phyloP scores from a whole-genome alignment of 345 rosid genomes.

The Carallia pectinifolia region DNA sequence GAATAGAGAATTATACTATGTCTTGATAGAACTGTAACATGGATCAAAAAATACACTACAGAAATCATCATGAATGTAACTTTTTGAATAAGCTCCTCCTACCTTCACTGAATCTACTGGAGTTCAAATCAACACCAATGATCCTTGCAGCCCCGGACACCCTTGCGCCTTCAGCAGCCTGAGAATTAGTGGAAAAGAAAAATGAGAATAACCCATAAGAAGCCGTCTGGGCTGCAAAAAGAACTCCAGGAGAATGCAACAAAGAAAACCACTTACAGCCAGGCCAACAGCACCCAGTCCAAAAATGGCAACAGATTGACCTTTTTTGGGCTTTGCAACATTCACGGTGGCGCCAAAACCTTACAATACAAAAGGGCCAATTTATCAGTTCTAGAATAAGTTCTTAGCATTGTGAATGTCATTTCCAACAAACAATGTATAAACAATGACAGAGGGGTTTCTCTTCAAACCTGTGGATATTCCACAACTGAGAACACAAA shows the following conservation, averaged over 20 bases:
- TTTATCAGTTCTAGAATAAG: not conserved
- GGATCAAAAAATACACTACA: not conserved
- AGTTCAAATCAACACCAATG: conserved; percentile 42
- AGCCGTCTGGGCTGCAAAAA: not conserved
- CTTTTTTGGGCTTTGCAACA: conserved; percentile 40
- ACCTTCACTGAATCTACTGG: conserved; percentile 34
- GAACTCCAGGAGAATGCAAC: too few relatives aligned
- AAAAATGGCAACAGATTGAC: conserved; percentile 38
- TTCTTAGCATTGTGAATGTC: not conserved
- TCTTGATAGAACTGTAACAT: not conserved
- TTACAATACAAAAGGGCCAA: not conserved
- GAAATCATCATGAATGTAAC: too few relatives aligned
- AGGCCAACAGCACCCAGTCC: conserved; percentile 45
- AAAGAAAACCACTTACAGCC: conserved; percentile 20
- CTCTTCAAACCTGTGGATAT: conserved; percentile 11
- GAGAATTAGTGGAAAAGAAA: not conserved
- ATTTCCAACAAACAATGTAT: too few relatives aligned
- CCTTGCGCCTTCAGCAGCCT: conserved; percentile 48
- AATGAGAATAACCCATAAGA: not conserved
- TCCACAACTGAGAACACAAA: conserved; percentile 18
- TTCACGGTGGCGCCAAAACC: conserved; percentile 45
- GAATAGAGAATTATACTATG: not conserved
- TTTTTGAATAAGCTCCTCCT: not conserved
- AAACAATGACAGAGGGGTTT: not conserved
- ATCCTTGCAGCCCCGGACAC: conserved; percentile 36